phyloP scores from a whole-genome alignment of 345 rosid genomes.

The Syzygium aqueum region DNA sequence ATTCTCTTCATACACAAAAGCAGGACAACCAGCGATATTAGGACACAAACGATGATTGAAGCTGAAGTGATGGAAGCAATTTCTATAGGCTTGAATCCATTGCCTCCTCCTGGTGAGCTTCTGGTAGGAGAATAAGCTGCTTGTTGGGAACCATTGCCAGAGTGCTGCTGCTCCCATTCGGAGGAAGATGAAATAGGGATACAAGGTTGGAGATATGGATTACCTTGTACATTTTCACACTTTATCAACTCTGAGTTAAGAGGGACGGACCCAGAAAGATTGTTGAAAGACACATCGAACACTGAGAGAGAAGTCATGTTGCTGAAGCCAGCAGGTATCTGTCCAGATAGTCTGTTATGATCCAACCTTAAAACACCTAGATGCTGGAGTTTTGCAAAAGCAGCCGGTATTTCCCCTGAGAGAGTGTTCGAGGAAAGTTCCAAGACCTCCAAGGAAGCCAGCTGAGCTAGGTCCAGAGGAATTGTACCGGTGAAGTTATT shows the following conservation, averaged over 20 bases:
- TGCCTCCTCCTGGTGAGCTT: constrained; percentile 7
- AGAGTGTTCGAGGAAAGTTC: constrained; percentile 36
- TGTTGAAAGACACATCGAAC: constrained; percentile 45
- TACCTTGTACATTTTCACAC: constrained; percentile 29
- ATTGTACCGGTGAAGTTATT: constrained; percentile 30
- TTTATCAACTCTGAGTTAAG: constrained; percentile 9
- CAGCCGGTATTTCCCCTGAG: constrained; percentile 31
- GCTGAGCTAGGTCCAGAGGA: constrained; percentile 26
- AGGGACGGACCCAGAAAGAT: constrained; percentile 40
- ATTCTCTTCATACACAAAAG: constrained; percentile 26
- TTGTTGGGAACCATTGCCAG: constrained; percentile 24
- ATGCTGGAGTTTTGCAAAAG: constrained; percentile 22
- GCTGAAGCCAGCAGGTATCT: constrained; percentile 29
- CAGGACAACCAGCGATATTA: constrained; percentile 18
- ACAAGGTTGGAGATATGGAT: constrained; percentile 31
- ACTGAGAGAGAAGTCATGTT: constrained; percentile 25
- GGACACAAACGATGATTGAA: constrained; percentile 17
- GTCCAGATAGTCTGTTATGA: constrained; percentile 30
- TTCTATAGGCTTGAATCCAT: constrained; percentile 26
- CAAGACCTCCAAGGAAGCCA: constrained; percentile 29
- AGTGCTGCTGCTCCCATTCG: constrained; percentile 22
- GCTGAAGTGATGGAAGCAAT: constrained; percentile 32
- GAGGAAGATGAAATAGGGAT: constrained; percentile 10
- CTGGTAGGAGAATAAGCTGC: constrained; percentile 15
- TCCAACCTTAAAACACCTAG: constrained; percentile 29